Conservation (phyloP, 75 land plant genomes). For the Larix kaempferi region DNA sequence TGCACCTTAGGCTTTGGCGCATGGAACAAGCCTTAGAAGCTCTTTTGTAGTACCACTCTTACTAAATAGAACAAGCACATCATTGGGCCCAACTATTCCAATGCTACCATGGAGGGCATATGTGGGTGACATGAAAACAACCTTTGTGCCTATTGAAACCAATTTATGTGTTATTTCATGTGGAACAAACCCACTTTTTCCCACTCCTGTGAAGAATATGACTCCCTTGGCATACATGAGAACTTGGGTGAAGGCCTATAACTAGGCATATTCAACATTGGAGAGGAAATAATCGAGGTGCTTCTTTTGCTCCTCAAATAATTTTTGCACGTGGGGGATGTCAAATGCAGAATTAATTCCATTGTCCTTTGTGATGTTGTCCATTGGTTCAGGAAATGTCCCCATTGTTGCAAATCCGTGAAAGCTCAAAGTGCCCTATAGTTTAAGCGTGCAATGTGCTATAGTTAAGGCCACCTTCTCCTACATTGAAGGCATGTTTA, state of each 20-base stretch:
- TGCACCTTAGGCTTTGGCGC: conserved; percentile 80
- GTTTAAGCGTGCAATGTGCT: no score
- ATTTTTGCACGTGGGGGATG: no score
- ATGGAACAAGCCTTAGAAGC: conserved; percentile 71
- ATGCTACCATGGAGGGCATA: conserved; percentile 99
- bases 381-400: no score
- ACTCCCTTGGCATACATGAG: conserved; percentile 59
- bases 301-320: conserved; percentile 31
- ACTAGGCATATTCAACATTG: conserved; percentile 61
- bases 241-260: conserved; percentile 50
- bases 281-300: conserved; percentile 64
- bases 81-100: conserved; percentile 54
- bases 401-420: no score
- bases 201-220: conserved; percentile 95
- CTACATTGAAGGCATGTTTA: no score
- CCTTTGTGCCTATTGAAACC: conserved; percentile 76
- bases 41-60: conserved; percentile 92
- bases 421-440: no score
- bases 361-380: no score
- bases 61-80: conserved; percentile 74
- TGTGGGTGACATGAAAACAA: conserved; percentile 74
- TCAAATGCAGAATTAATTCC: no score
- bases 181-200: conserved; percentile 95
- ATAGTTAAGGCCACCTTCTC: no score
- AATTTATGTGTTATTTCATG: conserved; percentile 85